Evolutionary conservation across 306 rosid genomes (phyloP).

Genomic region (Astragalus glycyphyllos): DNA sequence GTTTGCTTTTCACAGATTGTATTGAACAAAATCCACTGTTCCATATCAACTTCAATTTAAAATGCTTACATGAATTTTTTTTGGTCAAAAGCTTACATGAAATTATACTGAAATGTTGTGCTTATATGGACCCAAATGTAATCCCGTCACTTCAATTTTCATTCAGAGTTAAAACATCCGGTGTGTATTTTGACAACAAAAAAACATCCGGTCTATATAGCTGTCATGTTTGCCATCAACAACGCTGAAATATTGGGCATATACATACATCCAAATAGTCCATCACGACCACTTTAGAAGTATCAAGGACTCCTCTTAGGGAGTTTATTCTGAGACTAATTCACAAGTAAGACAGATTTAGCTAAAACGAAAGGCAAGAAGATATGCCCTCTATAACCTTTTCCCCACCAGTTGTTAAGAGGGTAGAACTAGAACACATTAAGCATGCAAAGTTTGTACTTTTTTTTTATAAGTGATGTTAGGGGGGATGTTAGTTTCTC

Average conservation of each 20-base stretch:
- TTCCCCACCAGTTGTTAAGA: too few species aligned
- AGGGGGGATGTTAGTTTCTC: too few species aligned
- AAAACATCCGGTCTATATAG: not conserved
- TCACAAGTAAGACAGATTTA: too few species aligned
- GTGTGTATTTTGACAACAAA: too few species aligned
- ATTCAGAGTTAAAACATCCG: not conserved
- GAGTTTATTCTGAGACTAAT: too few species aligned
- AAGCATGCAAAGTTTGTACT: too few species aligned
- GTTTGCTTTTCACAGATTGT: not conserved
- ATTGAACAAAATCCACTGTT: not conserved
- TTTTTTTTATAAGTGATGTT: too few species aligned
- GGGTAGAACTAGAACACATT: too few species aligned
- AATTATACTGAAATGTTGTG: too few species aligned
- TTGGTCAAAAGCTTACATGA: not conserved
- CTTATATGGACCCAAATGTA: not conserved
- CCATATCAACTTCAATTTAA: not conserved
- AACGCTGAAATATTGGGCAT: not conserved
- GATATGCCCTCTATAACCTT: too few species aligned
- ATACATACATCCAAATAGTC: not conserved
- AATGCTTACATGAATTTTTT: not conserved
- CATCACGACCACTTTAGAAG: slow-evolving; percentile 12
- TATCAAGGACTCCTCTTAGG: not conserved
- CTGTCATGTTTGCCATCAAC: not conserved
- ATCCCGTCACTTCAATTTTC: not conserved
- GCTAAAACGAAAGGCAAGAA: too few species aligned